Conservation (phyloP, 306 rosid species). For the Sechiopsis laciniata region DNA sequence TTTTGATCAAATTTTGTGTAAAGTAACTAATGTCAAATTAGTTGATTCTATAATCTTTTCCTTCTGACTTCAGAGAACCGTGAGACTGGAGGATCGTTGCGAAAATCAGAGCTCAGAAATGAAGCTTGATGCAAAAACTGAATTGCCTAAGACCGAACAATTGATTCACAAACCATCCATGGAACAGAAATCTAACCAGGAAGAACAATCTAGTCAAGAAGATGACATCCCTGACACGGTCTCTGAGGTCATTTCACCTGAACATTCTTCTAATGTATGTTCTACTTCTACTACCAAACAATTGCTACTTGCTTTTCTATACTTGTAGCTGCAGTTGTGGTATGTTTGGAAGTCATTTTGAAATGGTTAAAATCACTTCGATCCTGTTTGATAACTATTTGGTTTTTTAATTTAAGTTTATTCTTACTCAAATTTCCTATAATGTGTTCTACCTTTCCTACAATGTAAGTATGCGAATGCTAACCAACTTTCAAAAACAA, state of each 20-base stretch:
- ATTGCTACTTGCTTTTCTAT: neutral
- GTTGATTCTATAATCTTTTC: neutral
- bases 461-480: no score
- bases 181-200: neutral
- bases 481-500: no score
- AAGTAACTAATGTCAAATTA: neutral
- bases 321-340: neutral
- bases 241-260: neutral
- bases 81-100: neutral
- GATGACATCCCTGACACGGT: neutral
- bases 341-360: neutral
- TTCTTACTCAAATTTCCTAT: no score
- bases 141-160: neutral
- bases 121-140: neutral
- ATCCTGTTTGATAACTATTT: no score
- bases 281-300: neutral
- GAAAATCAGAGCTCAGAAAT: constrained; percentile 2
- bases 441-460: no score
- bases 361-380: neutral
- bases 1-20: neutral
- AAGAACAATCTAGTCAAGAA: neutral
- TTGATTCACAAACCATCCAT: neutral
- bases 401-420: no score
- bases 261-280: neutral
- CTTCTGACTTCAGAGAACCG: constrained; percentile 7